Evolutionary conservation across 2,329 filamentous ascomycete species (phyloP).

Genomic region (Podosphaera aphanis): DNA sequence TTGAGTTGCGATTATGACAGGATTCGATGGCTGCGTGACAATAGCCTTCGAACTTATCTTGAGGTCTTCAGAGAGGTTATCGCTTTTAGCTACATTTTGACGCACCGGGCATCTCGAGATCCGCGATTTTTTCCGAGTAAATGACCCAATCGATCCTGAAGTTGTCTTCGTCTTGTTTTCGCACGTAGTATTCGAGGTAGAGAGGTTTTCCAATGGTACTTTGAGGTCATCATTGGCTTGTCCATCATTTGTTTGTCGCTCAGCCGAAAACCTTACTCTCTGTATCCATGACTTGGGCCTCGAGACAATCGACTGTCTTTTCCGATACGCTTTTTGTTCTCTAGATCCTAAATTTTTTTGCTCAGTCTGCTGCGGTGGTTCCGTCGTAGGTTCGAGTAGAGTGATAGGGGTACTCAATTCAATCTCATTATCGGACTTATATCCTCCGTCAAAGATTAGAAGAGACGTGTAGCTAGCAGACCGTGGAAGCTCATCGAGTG

Average conservation of each 20-base stretch:
- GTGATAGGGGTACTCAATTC: slow-evolving; percentile 5
- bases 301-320: slow-evolving; percentile 15
- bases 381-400: slow-evolving; percentile 2
- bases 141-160: slow-evolving; percentile 24
- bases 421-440: slow-evolving; percentile 6
- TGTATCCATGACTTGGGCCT: slow-evolving; percentile 17
- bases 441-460: slow-evolving; percentile 17
- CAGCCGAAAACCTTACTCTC: slow-evolving; percentile 14
- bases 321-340: slow-evolving; percentile 12
- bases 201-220: slow-evolving; percentile 17
- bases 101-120: slow-evolving; percentile 23
- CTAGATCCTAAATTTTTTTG: slow-evolving; percentile 8
- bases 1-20: not conserved
- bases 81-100: slow-evolving; percentile 6
- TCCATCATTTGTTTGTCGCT: slow-evolving; percentile 9
- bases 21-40: not conserved
- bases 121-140: slow-evolving; percentile 27
- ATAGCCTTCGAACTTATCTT: not conserved
- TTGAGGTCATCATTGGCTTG: slow-evolving; percentile 11
- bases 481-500: slow-evolving; percentile 20
- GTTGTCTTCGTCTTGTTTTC: slow-evolving; percentile 22
- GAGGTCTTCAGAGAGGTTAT: slow-evolving; percentile 1
- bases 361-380: slow-evolving; percentile 4
- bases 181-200: slow-evolving; percentile 9
- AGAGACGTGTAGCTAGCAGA: slow-evolving; percentile 35